Evolutionary conservation across 306 rosid species (phyloP), one percentile per base, ranked within the genome.

Genomic region (Arachis hypogaea): DNA sequence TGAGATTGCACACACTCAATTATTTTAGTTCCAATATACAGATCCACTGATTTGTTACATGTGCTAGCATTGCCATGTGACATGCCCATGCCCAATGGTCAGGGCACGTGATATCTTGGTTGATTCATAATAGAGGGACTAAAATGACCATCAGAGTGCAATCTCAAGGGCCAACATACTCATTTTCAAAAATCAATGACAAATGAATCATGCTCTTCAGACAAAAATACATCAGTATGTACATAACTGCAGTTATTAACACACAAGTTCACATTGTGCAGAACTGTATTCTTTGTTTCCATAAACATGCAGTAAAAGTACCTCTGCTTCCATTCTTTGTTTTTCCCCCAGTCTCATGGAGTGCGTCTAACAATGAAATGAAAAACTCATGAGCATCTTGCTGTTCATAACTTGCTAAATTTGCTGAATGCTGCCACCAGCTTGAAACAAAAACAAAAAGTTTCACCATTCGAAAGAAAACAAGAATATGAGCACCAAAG

Each of bases 341-440:
- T 82, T 83, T 86, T 72, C 76, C 81, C 86, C 88, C 96, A 81
- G 87, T 89, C 80, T 91, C 96, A 45, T 94, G 98, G 78, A 91
- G 88, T 71, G 93, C 91, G 78, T 94, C 97, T 72, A 94, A 88
- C 78, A 89, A 69, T 33, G 98, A 91, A 79, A 94, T 94, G 94
- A 94, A 94, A 82, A 94, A 94, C 58, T 94, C 98, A 50, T 94
- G 98, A 45, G 98, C 98, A 75, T 94, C 98, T 81, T 94, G 98
- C 85, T 94, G 98, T 77, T 89, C 93, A 64, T 91, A 94, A 82
- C 96, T 88, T 18, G 97, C 97, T 73, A 88, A 85, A 87, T 91
- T 91, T 60, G 89, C 91, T 1, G 97, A 93, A 72, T 94, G 93
- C 77, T 89, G 97, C 97, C 98, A 94, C 97, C 98, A 94, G 86